Evolutionary conservation across 768 basidiomycete genomes (phyloP), one percentile per base, ranked within the genome.

Genomic region (Xanthoconium purpureum): DNA sequence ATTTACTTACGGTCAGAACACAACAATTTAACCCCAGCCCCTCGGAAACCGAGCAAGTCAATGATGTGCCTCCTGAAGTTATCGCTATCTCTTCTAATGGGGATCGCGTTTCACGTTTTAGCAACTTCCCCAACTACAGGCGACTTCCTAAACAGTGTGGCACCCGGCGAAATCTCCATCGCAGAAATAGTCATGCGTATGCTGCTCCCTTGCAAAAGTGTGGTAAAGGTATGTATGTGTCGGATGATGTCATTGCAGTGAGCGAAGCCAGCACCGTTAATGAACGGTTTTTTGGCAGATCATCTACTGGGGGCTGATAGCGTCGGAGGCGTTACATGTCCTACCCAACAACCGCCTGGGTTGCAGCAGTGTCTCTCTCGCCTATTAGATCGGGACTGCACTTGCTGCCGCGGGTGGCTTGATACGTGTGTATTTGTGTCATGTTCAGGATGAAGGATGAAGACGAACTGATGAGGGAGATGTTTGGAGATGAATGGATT

Each of bases 401-500:
- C 47, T 55, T 47, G 8, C 54, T 11, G n/a, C 44, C 2, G 18
- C 36, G 14, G 53, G 53, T 11, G 17, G 36, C 15, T 3, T 40
- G 29, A 29, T 47, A 28, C 53, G 53, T 7, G 18, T 39, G 44
- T 9, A 9, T 17, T 6, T 50, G n/a, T 32, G 24, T 37, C n/a
- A 17, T 48, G 2, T 32, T 24, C n/a, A 42, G 58, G 33, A 52
- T 32, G 33, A 39, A 36, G 28, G 50, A 60, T 13, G 56, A 60
- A 43, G 51, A 59, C 35, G 14, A 48, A 32, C 28, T 52, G 33
- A 7, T 59, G 46, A 56, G 36, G 15, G 50, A 47, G 28, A 48
- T 40, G 44, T 59, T 59, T 36, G 32, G 46, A 24, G 58, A 52
- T 14, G 46, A 52, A n/a, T 59, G 58, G 55, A 18, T 8, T 5